phyloP scores from a whole-genome alignment of 1,284 basidiomycete species.

The Somion occarium region DNA sequence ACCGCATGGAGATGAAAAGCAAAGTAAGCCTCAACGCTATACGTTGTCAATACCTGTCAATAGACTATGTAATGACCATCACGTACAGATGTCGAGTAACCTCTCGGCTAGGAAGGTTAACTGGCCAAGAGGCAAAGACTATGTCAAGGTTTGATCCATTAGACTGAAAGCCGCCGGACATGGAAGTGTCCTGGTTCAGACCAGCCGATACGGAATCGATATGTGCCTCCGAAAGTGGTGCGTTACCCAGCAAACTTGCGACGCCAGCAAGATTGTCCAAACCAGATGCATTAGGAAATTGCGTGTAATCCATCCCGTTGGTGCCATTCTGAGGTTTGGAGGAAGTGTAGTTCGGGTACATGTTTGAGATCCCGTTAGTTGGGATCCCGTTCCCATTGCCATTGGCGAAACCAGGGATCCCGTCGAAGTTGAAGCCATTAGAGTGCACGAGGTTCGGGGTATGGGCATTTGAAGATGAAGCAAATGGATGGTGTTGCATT shows the following conservation, averaged over 20 bases:
- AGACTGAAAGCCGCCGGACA: not conserved
- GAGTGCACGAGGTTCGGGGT: not conserved
- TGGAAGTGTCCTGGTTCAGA: not conserved
- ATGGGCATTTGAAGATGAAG: not conserved
- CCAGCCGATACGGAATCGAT: not conserved
- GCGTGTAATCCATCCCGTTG: constrained; percentile 2
- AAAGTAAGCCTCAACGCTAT: constrained; percentile 70
- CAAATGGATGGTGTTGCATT: too few relatives aligned
- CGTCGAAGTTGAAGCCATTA: not conserved
- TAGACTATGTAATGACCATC: constrained; percentile 1
- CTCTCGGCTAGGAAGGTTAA: constrained; percentile 51
- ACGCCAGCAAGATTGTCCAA: constrained; percentile 20
- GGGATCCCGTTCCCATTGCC: not conserved
- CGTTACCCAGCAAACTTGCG: constrained; percentile 10
- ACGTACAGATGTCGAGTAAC: constrained; percentile 61
- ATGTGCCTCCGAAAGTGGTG: not conserved
- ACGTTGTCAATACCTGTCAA: not conserved
- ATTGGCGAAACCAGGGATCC: not conserved
- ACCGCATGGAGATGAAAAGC: constrained; percentile 64
- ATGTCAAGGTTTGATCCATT: constrained; percentile 16
- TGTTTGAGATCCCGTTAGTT: not conserved
- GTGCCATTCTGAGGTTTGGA: not conserved
- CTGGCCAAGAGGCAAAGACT: constrained; percentile 59
- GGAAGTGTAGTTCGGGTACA: not conserved
- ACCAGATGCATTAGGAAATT: constrained; percentile 10